These are phyloP conservation scores for Dothideomycetes sp. DNA, from an alignment of 2,329 filamentous ascomycete species.

Conservation along the genomic window DNA sequence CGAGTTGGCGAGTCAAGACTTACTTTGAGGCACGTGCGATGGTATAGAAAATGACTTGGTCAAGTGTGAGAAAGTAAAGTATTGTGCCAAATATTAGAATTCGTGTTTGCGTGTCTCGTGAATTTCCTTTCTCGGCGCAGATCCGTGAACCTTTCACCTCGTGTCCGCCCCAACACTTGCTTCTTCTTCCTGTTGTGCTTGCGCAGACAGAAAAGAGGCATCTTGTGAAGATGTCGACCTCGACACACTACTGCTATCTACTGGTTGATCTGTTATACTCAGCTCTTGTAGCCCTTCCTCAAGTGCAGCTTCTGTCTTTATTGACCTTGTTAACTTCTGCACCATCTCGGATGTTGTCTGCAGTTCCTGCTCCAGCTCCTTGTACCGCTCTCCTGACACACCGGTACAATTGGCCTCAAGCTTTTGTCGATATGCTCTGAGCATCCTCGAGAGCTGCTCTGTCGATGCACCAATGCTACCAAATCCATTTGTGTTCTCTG, in stretches of 20 bases:
- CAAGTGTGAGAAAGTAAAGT: no score
- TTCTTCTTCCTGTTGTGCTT: background rate
- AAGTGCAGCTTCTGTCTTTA: constrained; percentile 31
- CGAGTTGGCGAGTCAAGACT: no score
- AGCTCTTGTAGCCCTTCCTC: constrained; percentile 51
- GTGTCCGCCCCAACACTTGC: background rate
- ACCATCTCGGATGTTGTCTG: constrained; percentile 32
- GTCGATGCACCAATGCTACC: constrained; percentile 44
- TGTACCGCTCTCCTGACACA: constrained; percentile 37
- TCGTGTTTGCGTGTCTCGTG: no score
- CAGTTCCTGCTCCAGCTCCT: constrained; percentile 50
- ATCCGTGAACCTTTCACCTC: no score
- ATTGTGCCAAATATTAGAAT: no score
- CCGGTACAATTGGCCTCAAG: constrained; percentile 37
- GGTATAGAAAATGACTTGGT: no score
- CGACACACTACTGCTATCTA: background rate
- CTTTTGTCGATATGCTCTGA: constrained; percentile 52
- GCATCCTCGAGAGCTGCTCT: constrained; percentile 48
- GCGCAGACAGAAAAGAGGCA: constrained; percentile 6
- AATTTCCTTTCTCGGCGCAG: no score
- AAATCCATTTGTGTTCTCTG: constrained; percentile 37
- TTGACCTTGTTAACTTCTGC: background rate
- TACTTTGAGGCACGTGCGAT: no score
- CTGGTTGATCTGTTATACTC: constrained; percentile 32
- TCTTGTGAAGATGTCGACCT: constrained; percentile 6